Evolutionary conservation across 1,284 basidiomycete genomes (phyloP).

Genomic region (Ganoderma lucidum): DNA sequence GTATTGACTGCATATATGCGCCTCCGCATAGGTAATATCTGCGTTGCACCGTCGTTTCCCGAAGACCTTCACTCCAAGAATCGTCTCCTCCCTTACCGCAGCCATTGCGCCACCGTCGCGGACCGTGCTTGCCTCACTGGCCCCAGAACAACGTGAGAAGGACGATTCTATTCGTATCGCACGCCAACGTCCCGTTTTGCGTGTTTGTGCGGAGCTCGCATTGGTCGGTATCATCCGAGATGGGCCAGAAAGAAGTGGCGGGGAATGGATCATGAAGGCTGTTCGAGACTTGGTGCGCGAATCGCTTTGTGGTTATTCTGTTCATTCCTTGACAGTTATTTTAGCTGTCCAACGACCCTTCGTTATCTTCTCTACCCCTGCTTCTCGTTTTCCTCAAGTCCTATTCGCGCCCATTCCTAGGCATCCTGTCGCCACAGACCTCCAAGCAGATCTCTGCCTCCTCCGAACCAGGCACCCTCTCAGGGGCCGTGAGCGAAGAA

Average conservation of each 20-base stretch:
- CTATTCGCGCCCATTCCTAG: conserved; percentile 84
- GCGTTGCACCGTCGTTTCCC: conserved; percentile 91
- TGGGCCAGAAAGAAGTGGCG: conserved; percentile 73
- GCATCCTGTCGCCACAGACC: conserved; percentile 61
- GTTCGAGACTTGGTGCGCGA: conserved; percentile 81
- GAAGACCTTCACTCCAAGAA: conserved; percentile 76
- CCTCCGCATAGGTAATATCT: conserved; percentile 67
- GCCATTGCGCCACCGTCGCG: conserved; percentile 74
- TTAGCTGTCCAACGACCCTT: conserved; percentile 88
- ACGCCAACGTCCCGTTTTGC: conserved; percentile 86
- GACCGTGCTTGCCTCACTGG: conserved; percentile 63
- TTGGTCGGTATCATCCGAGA: conserved; percentile 85
- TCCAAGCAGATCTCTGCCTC: conserved; percentile 64
- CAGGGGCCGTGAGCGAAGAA: conserved; percentile 51
- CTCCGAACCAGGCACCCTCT: conserved; percentile 62
- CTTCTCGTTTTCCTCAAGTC: conserved; percentile 87
- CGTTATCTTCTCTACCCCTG: conserved; percentile 85
- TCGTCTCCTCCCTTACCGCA: conserved; percentile 71
- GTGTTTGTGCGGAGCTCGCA: conserved; percentile 91
- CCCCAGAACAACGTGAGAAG: conserved; percentile 89
- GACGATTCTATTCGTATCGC: conserved; percentile 86
- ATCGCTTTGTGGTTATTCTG: background rate
- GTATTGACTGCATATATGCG: conserved; percentile 26
- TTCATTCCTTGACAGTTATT: conserved; percentile 10
- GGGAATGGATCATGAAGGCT: conserved; percentile 86